Base-by-base conservation (phyloP, 345 rosid species). In the Eucalyptus pauciflora region DNA sequence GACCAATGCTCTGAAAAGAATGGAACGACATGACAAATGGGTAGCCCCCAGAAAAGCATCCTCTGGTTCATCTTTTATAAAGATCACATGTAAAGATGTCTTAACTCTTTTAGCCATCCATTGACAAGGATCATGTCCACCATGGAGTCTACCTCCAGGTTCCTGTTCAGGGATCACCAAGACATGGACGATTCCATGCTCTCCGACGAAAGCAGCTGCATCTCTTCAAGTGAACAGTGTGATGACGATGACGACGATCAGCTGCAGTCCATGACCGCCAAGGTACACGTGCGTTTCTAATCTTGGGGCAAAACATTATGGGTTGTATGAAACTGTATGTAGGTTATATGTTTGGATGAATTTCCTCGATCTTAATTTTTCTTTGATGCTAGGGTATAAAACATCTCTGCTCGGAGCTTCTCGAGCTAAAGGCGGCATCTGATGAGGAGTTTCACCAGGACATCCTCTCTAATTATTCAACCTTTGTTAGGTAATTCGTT, bases 381-480 rank as follows among this genome's bases (percentile, higher is more conserved):
- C 46, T 85, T 43, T 37, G 76, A 46, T 85, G 80, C 37, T 86
- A 94, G 96, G 97, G 96, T 43, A 93, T 94, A 71, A 92, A 91
- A 48, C 94, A 92, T 88, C 94, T 94, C 50, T 93, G 94, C 86
- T 92, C 92, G 46, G 97, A 95, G 90, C 90, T 94, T 31, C 81
- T 94, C 25, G 96, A 94, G 92, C 90, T 93, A 31, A 94, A 94
- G 93, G 95, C 64, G 50, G 92, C 91, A 56, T 95, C 96, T 1
- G 95, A 93, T 86, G 95, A 93, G 91, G 96, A 94, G 88, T 94
- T 95, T 88, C 93, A 91, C 86, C 81, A 86, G 87, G 94, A 90
- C 60, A 90, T 94, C 54, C 91, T 91, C 62, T 80, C 92, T 62
- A 93, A 93, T 87, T 94, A 92, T 90, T 89, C 93, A 3, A 88